These are phyloP conservation scores for Tephrocybe sp. DNA, from an alignment of 768 basidiomycete species.

Conservation along the genomic window DNA sequence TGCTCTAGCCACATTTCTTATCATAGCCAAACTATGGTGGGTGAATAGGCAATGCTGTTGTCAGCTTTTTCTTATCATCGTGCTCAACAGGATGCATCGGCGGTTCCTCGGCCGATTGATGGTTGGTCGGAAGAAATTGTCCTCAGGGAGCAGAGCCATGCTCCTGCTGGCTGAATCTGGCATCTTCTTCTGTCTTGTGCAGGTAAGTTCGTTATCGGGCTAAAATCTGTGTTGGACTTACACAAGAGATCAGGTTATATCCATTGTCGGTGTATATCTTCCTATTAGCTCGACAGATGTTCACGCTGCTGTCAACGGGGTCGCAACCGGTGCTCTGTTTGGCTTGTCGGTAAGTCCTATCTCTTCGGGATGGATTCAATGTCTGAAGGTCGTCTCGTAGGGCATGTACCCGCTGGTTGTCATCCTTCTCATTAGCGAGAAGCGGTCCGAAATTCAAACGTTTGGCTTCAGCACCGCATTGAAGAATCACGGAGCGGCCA, in stretches of 20 bases:
- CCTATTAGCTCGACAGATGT: neutral
- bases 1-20: neutral
- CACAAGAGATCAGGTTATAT: neutral
- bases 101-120: neutral
- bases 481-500: neutral
- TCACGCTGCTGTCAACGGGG: neutral
- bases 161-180: neutral
- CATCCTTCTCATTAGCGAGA: neutral
- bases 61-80: neutral
- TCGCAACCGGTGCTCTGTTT: neutral
- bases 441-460: neutral
- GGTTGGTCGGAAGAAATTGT: neutral
- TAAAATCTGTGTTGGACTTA: neutral
- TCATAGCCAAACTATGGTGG: neutral
- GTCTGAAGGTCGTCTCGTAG: neutral
- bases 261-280: neutral
- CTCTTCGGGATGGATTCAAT: neutral
- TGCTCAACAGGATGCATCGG: neutral
- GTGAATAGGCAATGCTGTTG: neutral
- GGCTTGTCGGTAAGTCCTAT: neutral
- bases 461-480: constrained; percentile 1
- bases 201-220: neutral
- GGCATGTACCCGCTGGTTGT: neutral
- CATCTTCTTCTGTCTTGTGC: neutral
- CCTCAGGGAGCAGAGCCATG: neutral